Conservation (phyloP, 2,329 filamentous ascomycete species). For the Alternaria sp. region DNA sequence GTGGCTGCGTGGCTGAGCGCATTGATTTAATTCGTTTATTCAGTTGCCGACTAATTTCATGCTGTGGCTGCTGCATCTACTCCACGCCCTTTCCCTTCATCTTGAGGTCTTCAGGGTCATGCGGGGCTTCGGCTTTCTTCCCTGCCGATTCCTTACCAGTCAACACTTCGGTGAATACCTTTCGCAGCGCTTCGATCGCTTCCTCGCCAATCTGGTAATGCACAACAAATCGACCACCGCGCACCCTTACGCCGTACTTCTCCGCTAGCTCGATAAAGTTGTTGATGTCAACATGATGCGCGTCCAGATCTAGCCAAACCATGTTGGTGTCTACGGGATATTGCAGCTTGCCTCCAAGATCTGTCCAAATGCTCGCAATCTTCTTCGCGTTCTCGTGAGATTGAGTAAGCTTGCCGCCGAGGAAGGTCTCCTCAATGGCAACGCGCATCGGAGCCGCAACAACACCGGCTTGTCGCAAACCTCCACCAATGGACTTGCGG, state of each 20-base stretch:
- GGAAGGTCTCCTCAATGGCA: slow-evolving; percentile 80
- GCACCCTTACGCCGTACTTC: slow-evolving; percentile 63
- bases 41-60: not conserved
- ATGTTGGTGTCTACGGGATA: slow-evolving; percentile 88
- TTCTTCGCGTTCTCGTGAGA: slow-evolving; percentile 68
- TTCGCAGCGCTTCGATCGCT: slow-evolving; percentile 57
- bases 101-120: slow-evolving; percentile 34
- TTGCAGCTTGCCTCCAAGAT: slow-evolving; percentile 70
- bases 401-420: slow-evolving; percentile 66
- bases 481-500: slow-evolving; percentile 81
- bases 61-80: slow-evolving; percentile 16
- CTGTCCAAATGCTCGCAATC: slow-evolving; percentile 70
- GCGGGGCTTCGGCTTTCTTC: slow-evolving; percentile 27
- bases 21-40: slow-evolving; percentile 2
- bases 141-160: slow-evolving; percentile 25
- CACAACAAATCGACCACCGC: slow-evolving; percentile 67
- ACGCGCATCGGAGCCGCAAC: slow-evolving; percentile 77
- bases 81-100: slow-evolving; percentile 39
- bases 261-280: slow-evolving; percentile 62
- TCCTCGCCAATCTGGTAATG: slow-evolving; percentile 76
- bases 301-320: slow-evolving; percentile 80
- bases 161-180: slow-evolving; percentile 33
- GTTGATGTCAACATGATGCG: slow-evolving; percentile 60
- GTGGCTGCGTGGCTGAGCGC: slow-evolving; percentile 9
- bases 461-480: slow-evolving; percentile 76